Percentiles rank a stretch among this genome's conserved stretches.
These are phyloP conservation scores for Trichosporon sp. DNA, from an alignment of 1,284 basidiomycete species.

Conservation along the genomic window DNA sequence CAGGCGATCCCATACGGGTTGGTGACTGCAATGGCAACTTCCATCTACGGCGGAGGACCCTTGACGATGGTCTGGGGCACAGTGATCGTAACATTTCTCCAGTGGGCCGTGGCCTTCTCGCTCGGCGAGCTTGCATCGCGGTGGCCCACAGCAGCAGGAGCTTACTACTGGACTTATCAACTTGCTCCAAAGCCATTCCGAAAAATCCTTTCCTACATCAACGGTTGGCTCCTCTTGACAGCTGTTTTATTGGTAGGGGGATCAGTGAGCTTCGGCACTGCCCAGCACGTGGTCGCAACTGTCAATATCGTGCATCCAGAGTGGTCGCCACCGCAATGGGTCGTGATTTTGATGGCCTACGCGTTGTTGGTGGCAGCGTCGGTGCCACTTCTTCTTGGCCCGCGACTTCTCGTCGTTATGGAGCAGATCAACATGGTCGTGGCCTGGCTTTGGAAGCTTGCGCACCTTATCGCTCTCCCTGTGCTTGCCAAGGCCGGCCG, in stretches of 20 bases:
- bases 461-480: conserved; percentile 11
- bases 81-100: conserved; percentile 10
- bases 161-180: conserved; percentile 20
- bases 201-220: conserved; percentile 15
- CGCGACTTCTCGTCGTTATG: conserved; percentile 5
- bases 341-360: conserved; percentile 13
- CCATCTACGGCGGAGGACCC: conserved; percentile 14
- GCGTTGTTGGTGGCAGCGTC: conserved; percentile 9
- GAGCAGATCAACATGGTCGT: conserved; percentile 12
- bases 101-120: conserved; percentile 12
- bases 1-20: conserved; percentile 14
- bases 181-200: conserved; percentile 13
- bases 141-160: conserved; percentile 16
- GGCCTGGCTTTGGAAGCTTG: conserved; percentile 11
- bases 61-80: conserved; percentile 15
- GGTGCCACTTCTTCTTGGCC: conserved; percentile 9
- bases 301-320: conserved; percentile 12
- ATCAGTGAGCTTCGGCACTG: conserved; percentile 13
- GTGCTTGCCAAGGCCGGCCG: conserved; percentile 16
- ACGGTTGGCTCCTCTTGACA: conserved; percentile 17
- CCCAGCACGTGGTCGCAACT: conserved; percentile 16
- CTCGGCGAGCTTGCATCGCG: conserved; percentile 15
- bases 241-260: conserved; percentile 14
- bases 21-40: conserved; percentile 6
- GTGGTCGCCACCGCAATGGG: conserved; percentile 15